A percentile compares a stretch with the other conserved stretches of the same genome.
These are phyloP conservation scores for Ampelomyces quisqualis DNA, from an alignment of 2,329 filamentous ascomycete genomes.

Conservation along the genomic window DNA sequence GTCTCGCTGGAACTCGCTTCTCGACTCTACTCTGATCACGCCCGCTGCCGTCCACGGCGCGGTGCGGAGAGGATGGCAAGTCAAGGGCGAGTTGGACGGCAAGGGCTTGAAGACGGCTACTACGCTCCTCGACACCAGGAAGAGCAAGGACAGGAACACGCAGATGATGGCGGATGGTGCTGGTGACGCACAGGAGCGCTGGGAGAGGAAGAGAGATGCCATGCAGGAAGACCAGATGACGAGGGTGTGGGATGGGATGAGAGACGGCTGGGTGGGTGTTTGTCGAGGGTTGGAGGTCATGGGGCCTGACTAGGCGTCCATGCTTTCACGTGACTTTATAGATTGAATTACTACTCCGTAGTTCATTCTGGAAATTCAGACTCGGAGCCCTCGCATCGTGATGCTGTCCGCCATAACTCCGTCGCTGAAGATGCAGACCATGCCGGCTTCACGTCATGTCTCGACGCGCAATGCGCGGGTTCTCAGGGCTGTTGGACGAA, in stretches of 20 bases:
- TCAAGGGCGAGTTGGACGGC: constrained; percentile 42
- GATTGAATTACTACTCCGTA: too few species aligned
- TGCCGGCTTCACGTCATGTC: too few species aligned
- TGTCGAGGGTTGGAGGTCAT: constrained; percentile 38
- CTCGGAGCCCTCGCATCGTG: too few species aligned
- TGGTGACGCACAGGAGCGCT: constrained; percentile 28
- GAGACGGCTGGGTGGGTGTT: constrained; percentile 37
- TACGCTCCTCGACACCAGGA: constrained; percentile 11
- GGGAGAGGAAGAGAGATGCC: constrained; percentile 35
- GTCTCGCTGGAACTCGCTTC: constrained; percentile 68
- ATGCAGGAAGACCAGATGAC: constrained; percentile 34
- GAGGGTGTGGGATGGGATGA: constrained; percentile 35
- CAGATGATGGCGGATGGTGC: constrained; percentile 27
- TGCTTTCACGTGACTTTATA: background rate
- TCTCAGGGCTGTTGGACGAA: background rate
- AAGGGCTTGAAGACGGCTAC: constrained; percentile 33
- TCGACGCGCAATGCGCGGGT: background rate
- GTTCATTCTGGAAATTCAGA: too few species aligned
- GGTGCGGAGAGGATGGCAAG: constrained; percentile 50
- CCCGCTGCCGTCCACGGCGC: constrained; percentile 57
- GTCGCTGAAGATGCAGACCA: background rate
- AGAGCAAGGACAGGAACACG: constrained; percentile 11
- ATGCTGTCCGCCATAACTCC: background rate
- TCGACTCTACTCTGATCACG: constrained; percentile 70
- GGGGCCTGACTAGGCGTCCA: constrained; percentile 21